Evolutionary conservation across 208 protist genomes (phyloP).

Genomic region (Leishmania tropica): DNA sequence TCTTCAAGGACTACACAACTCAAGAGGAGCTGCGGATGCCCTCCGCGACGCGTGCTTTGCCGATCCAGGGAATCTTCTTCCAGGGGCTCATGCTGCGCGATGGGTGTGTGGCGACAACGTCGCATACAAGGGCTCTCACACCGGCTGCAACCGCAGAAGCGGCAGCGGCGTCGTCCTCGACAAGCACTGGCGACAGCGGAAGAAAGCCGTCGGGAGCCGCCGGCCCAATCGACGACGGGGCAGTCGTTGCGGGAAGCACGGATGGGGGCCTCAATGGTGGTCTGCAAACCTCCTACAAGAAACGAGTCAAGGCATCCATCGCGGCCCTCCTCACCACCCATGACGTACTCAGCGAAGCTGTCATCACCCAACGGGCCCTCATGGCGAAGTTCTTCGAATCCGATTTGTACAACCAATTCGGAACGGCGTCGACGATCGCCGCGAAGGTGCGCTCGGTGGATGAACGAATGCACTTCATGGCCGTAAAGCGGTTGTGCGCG

Average conservation of each 20-base stretch:
- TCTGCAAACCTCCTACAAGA: background rate
- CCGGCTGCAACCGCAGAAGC: background rate
- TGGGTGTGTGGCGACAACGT: background rate
- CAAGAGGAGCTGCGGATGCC: slow-evolving; percentile 45
- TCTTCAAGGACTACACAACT: slow-evolving; percentile 58
- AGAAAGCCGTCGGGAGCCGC: background rate
- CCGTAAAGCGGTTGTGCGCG: slow-evolving; percentile 33
- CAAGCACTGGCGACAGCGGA: background rate
- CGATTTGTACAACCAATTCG: slow-evolving; percentile 44
- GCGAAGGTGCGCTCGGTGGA: slow-evolving; percentile 30
- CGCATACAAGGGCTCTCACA: background rate
- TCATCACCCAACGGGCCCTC: slow-evolving; percentile 49
- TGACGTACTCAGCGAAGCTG: slow-evolving; percentile 39
- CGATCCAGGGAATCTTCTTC: slow-evolving; percentile 56
- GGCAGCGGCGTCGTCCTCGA: background rate
- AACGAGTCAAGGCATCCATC: background rate
- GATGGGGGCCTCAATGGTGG: background rate
- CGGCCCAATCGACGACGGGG: background rate
- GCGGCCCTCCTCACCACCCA: slow-evolving; percentile 68
- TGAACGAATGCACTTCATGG: slow-evolving; percentile 70
- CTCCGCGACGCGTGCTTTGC: slow-evolving; percentile 52
- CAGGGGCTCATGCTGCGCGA: slow-evolving; percentile 53
- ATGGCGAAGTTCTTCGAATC: slow-evolving; percentile 69
- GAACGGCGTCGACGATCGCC: slow-evolving; percentile 9
- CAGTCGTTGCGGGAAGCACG: background rate